phyloP scores from a whole-genome alignment of 345 rosid genomes.

The Arabis alpina region DNA sequence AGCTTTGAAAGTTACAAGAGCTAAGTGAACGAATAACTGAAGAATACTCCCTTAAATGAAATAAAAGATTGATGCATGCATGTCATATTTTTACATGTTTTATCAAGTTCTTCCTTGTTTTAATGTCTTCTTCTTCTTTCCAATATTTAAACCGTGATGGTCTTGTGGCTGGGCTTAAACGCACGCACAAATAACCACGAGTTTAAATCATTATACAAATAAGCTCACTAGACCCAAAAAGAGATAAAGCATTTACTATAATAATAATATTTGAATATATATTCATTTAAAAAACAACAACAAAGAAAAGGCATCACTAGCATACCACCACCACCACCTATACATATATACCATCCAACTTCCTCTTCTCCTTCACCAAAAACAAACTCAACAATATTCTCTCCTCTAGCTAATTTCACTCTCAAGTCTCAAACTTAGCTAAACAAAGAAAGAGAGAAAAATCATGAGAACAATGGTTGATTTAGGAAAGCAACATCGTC shows the following conservation, averaged over 20 bases:
- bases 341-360: slow-evolving; percentile 44
- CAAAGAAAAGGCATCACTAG: slow-evolving; percentile 32
- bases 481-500: slow-evolving; percentile 55
- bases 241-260: slow-evolving; percentile 11
- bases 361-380: slow-evolving; percentile 20
- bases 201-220: slow-evolving; percentile 16
- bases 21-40: background rate
- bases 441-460: background rate
- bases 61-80: background rate
- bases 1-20: background rate
- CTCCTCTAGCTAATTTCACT: slow-evolving; percentile 2
- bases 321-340: slow-evolving; percentile 34
- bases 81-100: background rate
- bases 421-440: slow-evolving; percentile 15
- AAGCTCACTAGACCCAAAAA: slow-evolving; percentile 20
- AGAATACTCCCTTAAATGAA: background rate
- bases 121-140: background rate
- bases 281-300: background rate
- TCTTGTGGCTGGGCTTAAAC: slow-evolving; percentile 26
- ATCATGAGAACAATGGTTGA: slow-evolving; percentile 76
- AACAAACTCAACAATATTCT: slow-evolving; percentile 17
- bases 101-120: background rate
- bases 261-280: background rate
- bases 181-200: slow-evolving; percentile 26
- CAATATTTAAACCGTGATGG: slow-evolving; percentile 22